Conservation (phyloP, 352 stramenopile species). For the Globisporangium uncinulatum region DNA sequence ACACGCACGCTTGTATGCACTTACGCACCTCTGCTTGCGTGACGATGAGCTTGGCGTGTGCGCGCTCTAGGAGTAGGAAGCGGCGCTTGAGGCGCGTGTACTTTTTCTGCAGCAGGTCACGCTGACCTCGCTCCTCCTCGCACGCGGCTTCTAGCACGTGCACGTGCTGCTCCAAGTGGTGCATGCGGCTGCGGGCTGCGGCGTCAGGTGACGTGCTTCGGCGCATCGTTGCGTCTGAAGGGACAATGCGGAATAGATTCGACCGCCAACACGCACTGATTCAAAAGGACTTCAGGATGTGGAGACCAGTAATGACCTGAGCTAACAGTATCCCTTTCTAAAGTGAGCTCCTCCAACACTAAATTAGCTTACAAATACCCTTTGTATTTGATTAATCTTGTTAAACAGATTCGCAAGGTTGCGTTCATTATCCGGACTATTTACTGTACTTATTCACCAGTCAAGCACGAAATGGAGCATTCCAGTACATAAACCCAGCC, state of each 20-base stretch:
- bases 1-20: background rate
- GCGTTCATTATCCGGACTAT: no score
- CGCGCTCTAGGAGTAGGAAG: conserved; percentile 55
- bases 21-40: conserved; percentile 8
- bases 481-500: background rate
- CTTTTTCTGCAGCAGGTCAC: conserved; percentile 58
- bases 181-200: conserved; percentile 2
- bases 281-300: no score
- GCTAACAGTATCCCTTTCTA: no score
- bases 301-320: no score
- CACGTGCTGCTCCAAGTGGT: conserved; percentile 22
- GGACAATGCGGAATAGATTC: no score
- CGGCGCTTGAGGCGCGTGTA: conserved; percentile 63
- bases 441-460: no score
- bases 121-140: conserved; percentile 38
- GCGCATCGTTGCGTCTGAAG: background rate
- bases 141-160: conserved; percentile 40
- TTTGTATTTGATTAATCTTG: no score
- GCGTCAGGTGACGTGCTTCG: no score
- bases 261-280: no score
- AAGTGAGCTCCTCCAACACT: no score
- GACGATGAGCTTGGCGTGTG: conserved; percentile 35
- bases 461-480: background rate
- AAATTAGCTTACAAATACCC: no score
- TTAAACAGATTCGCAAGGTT: no score